These are phyloP conservation scores for Boletus rubroflammeus DNA, from an alignment of 768 basidiomycete genomes.

Conservation along the genomic window DNA sequence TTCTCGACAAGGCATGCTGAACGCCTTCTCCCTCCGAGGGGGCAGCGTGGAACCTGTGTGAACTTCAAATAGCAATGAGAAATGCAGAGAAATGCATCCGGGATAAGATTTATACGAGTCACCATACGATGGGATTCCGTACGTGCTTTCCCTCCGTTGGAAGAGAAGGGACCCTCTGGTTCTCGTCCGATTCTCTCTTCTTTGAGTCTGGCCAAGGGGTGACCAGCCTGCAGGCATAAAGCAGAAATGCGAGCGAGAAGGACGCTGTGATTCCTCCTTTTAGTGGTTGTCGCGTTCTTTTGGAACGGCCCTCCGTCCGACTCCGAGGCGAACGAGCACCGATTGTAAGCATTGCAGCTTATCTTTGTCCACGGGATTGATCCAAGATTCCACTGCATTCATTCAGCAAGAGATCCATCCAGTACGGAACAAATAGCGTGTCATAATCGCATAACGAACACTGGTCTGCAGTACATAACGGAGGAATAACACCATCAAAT, in stretches of 20 bases:
- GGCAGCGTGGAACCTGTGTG: not conserved
- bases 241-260: not conserved
- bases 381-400: not conserved
- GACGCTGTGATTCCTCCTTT: not conserved
- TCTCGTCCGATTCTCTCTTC: not conserved
- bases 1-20: not conserved
- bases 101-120: not conserved
- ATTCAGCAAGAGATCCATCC: not conserved
- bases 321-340: not conserved
- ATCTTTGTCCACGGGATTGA: not conserved
- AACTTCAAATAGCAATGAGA: not conserved
- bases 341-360: not conserved
- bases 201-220: not conserved
- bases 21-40: not conserved
- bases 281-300: not conserved
- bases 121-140: not conserved
- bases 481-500: not conserved
- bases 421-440: not conserved
- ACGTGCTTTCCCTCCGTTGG: not conserved
- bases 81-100: not conserved
- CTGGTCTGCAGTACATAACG: not conserved
- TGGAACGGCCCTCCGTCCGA: not conserved
- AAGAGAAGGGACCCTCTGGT: not conserved
- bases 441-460: constrained; percentile 8
- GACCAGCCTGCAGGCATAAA: not conserved